A percentile compares a stretch with the other conserved stretches of the same genome.
Conservation (phyloP, 2,329 filamentous ascomycete species). For the Colletotrichum sp. region DNA sequence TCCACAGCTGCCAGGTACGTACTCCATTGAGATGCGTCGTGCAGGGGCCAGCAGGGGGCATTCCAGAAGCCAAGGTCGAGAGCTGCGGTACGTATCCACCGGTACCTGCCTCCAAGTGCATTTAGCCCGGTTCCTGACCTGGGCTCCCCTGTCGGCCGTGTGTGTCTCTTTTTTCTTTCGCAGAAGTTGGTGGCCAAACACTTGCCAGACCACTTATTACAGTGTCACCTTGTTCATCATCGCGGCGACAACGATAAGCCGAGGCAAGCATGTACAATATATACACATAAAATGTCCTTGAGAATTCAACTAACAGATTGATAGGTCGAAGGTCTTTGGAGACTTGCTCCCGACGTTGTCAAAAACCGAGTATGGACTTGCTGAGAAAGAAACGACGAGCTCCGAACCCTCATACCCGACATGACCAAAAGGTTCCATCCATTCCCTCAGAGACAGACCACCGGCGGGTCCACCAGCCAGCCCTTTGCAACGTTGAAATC, state of each 20-base stretch:
- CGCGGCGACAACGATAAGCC: neutral
- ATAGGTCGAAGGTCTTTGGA: neutral
- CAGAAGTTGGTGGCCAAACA: neutral
- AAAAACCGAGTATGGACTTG: neutral
- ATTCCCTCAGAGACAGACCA: neutral
- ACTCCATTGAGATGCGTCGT: neutral
- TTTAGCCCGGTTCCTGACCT: neutral
- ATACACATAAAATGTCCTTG: neutral
- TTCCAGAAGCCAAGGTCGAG: slow-evolving; percentile 14
- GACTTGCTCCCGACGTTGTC: neutral
- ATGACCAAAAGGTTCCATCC: neutral
- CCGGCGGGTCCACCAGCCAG: slow-evolving; percentile 7
- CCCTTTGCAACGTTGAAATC: slow-evolving; percentile 15
- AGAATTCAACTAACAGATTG: neutral
- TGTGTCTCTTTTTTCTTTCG: neutral
- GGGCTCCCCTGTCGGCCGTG: neutral
- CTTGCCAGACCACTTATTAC: neutral
- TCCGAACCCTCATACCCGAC: neutral
- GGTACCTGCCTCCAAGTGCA: slow-evolving; percentile 15
- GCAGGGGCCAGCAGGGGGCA: slow-evolving; percentile 15
- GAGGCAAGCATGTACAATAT: neutral
- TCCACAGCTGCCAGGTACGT: neutral
- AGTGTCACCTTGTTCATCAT: neutral
- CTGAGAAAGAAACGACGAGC: neutral
- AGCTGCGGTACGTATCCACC: slow-evolving; percentile 11